A percentile compares a stretch with the other conserved stretches of the same genome.
Evolutionary conservation across 164 flowering plant genomes (phyloP).

Genomic region (Aristolochia californica): DNA sequence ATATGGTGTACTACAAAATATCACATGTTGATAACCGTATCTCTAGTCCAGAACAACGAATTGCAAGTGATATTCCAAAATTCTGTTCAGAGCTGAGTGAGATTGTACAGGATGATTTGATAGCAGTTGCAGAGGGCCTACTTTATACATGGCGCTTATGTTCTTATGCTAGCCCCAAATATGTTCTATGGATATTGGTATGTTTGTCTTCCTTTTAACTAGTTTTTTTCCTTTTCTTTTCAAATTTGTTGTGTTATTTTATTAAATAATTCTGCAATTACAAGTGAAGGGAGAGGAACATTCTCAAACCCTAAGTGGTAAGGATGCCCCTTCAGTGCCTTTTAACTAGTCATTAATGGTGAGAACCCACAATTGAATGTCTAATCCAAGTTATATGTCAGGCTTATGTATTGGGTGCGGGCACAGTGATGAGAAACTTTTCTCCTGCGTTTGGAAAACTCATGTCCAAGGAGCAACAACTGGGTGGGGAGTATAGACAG

Average conservation of each 20-base stretch:
- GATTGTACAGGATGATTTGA: slow-evolving; percentile 87
- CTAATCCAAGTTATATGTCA: slow-evolving; percentile 12
- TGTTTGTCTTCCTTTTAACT: slow-evolving; percentile 3
- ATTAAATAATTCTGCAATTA: no score
- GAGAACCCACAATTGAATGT: no score
- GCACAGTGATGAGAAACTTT: slow-evolving; percentile 64
- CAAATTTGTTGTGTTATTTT: no score
- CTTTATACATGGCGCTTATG: slow-evolving; percentile 99
- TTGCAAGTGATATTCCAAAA: slow-evolving; percentile 94
- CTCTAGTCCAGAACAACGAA: slow-evolving; percentile 85
- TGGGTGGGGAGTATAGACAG: slow-evolving; percentile 96
- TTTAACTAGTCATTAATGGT: no score
- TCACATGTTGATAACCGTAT: slow-evolving; percentile 98
- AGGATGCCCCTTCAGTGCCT: no score
- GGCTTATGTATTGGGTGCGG: slow-evolving; percentile 94
- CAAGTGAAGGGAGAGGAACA: no score
- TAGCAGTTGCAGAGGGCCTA: slow-evolving; percentile 78
- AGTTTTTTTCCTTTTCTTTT: neutral
- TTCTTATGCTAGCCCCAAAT: slow-evolving; percentile 98
- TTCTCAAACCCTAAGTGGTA: no score
- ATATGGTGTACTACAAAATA: slow-evolving; percentile 94
- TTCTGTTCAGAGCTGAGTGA: slow-evolving; percentile 96
- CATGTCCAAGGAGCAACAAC: slow-evolving; percentile 90
- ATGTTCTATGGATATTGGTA: slow-evolving; percentile 96
- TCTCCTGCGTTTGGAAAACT: slow-evolving; percentile 94